Percentiles rank a stretch among this genome's conserved stretches.
phyloP scores from a whole-genome alignment of 2,329 filamentous ascomycete genomes.

The Cercospora zeae-maydis region DNA sequence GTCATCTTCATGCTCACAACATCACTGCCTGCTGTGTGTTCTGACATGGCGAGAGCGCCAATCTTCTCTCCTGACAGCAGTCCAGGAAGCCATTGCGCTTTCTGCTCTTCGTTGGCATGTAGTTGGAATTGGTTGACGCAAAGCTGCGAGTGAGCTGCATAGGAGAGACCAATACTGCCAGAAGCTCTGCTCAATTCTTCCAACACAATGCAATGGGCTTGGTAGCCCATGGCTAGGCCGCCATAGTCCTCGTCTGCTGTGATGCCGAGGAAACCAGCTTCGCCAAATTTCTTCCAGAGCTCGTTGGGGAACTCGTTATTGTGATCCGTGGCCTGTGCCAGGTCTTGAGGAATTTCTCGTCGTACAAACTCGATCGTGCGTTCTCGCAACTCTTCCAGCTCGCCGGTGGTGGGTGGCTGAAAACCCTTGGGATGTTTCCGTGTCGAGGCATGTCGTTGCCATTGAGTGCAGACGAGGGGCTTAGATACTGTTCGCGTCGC shows the following conservation, averaged over 20 bases:
- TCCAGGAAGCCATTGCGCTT: conserved; percentile 72
- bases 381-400: conserved; percentile 76
- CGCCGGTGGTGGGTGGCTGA: conserved; percentile 63
- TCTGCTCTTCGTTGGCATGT: conserved; percentile 77
- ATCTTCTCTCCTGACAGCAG: conserved; percentile 77
- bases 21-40: conserved; percentile 85
- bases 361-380: conserved; percentile 83
- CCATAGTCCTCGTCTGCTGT: conserved; percentile 91
- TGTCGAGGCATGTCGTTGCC: conserved; percentile 51
- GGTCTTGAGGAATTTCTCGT: conserved; percentile 78
- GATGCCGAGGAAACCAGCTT: conserved; percentile 85
- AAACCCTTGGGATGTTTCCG: conserved; percentile 68
- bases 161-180: conserved; percentile 76
- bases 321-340: conserved; percentile 79
- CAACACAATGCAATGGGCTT: conserved; percentile 92
- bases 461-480: conserved; percentile 17
- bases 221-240: conserved; percentile 87
- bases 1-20: conserved; percentile 93
- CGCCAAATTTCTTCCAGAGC: conserved; percentile 92
- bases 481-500: conserved; percentile 7
- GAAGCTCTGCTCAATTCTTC: conserved; percentile 90
- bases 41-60: conserved; percentile 91
- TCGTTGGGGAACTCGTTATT: conserved; percentile 82
- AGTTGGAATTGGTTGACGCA: conserved; percentile 95
- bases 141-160: conserved; percentile 91